phyloP scores from a whole-genome alignment of 345 rosid species.

The Erucastrum elatum region DNA sequence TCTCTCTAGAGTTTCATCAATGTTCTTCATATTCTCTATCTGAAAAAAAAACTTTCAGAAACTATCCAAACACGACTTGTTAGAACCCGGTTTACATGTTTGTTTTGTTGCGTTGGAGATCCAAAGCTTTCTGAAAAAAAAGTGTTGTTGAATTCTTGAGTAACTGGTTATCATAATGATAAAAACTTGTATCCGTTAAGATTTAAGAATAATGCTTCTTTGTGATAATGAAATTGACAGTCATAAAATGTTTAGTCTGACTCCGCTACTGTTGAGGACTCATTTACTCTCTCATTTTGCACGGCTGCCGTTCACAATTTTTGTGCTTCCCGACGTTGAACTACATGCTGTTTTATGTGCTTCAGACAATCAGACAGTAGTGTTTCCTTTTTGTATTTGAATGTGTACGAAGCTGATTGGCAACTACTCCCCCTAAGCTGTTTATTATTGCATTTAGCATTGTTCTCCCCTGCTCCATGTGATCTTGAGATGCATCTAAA shows the following conservation, averaged over 20 bases:
- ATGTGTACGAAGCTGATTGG: too few relatives aligned
- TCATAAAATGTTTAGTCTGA: too few relatives aligned
- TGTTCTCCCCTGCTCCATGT: not conserved
- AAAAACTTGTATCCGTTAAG: slow-evolving; percentile 1
- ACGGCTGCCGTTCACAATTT: not conserved
- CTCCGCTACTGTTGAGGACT: not conserved
- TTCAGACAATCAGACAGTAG: not conserved
- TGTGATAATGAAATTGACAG: not conserved
- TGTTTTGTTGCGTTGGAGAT: not conserved
- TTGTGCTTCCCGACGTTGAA: not conserved
- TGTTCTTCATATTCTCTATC: slow-evolving; percentile 11
- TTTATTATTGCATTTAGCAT: too few relatives aligned
- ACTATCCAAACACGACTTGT: slow-evolving; percentile 14
- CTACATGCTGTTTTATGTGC: not conserved
- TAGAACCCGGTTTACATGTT: not conserved
- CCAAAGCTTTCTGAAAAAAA: slow-evolving; percentile 7
- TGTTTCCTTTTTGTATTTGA: not conserved
- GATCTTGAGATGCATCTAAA: not conserved
- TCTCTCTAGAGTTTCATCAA: slow-evolving; percentile 13
- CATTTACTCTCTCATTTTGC: not conserved
- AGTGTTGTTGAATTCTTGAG: slow-evolving; percentile 34
- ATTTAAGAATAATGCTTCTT: slow-evolving; percentile 16
- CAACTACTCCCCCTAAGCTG: too few relatives aligned
- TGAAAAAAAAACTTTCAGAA: not conserved
- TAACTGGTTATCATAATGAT: slow-evolving; percentile 8